Evolutionary conservation across 164 flowering plant species (phyloP), one percentile per base, ranked within the genome.

Genomic region (Aristolochia contorta): DNA sequence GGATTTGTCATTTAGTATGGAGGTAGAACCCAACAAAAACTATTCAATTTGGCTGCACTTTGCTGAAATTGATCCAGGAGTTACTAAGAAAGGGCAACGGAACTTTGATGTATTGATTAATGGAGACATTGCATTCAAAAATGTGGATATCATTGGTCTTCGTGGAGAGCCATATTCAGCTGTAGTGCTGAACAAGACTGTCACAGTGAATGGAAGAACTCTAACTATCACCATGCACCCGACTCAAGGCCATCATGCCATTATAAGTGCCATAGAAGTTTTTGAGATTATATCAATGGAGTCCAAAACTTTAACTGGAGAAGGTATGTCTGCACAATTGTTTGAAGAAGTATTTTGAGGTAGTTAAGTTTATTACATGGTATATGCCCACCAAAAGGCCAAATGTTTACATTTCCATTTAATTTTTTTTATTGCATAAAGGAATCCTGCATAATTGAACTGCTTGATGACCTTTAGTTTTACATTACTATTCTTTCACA

Each of bases 41-140:
- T 94, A 88, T 65, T 94, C 96, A 0, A 66, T 94, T 62, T 94
- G 97, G 99, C 67, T 94, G 57, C 97, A 94, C 72, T 94, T 94
- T 79, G 93, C 97, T 4, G 96, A 94, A 78, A 88, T 94, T 66
- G 95, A 85, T 67, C 49, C 64, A 27, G 61, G 83, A 24, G 69
- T 88, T 24, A 83, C 78, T 18, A 71, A 62, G 50, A 72, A 19
- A 7, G 95, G 95, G 59, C 71, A 91, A 67, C 78, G 97, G 78
- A 80, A 91, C 14, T 91, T 94, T 76, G 89, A 94, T 63, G 65
- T 94, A n/a, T 49, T 82, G 66, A 82, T 94, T 61, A 94, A 94
- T 77, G 97, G 95, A 52, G 86, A 88, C 64, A 43, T 69, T 57
- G 81, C n/a, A 12, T 88, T 88, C 66, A 64, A 62, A 70, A 79